Conservation (phyloP, 2,329 filamentous ascomycete genomes). For the Didymella glomerata region DNA sequence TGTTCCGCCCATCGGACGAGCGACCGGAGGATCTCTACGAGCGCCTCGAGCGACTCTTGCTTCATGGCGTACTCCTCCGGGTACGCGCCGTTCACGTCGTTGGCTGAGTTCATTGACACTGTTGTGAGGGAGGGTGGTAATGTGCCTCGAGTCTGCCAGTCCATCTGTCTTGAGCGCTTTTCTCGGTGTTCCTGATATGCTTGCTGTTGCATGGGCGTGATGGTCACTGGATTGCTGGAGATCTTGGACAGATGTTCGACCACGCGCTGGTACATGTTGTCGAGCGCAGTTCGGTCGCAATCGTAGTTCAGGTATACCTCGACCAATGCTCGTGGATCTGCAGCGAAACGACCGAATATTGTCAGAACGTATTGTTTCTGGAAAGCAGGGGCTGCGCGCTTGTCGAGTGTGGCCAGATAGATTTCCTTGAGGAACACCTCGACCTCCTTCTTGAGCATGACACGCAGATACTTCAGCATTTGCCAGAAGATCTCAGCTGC, state of each 20-base stretch:
- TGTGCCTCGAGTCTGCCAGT: slow-evolving; percentile 88
- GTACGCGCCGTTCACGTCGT: slow-evolving; percentile 72
- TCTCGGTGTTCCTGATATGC: slow-evolving; percentile 81
- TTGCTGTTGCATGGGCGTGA: slow-evolving; percentile 81
- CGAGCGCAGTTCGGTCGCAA: slow-evolving; percentile 87
- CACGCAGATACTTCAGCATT: slow-evolving; percentile 91
- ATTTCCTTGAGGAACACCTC: slow-evolving; percentile 98
- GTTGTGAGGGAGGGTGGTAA: slow-evolving; percentile 87
- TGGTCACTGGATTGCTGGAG: slow-evolving; percentile 77
- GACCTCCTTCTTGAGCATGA: slow-evolving; percentile 97
- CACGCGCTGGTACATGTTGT: slow-evolving; percentile 95
- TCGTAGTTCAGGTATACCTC: slow-evolving; percentile 99
- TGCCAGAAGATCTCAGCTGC: slow-evolving; percentile 98
- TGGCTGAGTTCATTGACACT: slow-evolving; percentile 69
- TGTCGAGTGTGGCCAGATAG: slow-evolving; percentile 89
- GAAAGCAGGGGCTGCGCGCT: slow-evolving; percentile 82
- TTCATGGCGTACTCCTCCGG: slow-evolving; percentile 93
- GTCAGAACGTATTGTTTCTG: slow-evolving; percentile 94
- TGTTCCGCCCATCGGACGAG: slow-evolving; percentile 93
- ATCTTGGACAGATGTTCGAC: slow-evolving; percentile 93
- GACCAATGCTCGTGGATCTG: slow-evolving; percentile 86
- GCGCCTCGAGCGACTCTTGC: slow-evolving; percentile 83
- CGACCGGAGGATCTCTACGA: slow-evolving; percentile 88
- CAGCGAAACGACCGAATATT: slow-evolving; percentile 82
- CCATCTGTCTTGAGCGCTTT: slow-evolving; percentile 67